Evolutionary conservation across 805 yeast genomes (phyloP).

Genomic region (Lachancea sp.): DNA sequence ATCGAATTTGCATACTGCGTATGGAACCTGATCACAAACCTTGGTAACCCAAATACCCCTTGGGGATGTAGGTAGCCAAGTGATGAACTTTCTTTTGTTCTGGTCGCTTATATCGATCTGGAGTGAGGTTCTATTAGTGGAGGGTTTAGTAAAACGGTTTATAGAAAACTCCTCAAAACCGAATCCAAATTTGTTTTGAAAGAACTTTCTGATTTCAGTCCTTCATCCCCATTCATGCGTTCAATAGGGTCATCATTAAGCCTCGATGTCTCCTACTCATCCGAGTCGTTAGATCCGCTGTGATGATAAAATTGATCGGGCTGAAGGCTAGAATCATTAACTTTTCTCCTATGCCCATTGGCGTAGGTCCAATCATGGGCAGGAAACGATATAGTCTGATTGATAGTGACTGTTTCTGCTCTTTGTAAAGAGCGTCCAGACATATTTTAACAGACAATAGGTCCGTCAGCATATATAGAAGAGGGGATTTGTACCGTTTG

Average conservation of each 20-base stretch:
- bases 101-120: constrained; percentile 3
- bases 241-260: not conserved
- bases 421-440: not conserved
- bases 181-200: constrained; percentile 1
- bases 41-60: constrained; percentile 15
- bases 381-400: not conserved
- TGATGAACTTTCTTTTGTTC: constrained; percentile 6
- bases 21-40: constrained; percentile 7
- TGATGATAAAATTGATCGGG: not conserved
- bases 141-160: constrained; percentile 3
- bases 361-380: not conserved
- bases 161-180: not conserved
- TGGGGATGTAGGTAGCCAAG: constrained; percentile 13
- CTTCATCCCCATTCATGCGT: not conserved
- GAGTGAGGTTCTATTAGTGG: constrained; percentile 2
- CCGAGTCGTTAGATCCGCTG: not conserved
- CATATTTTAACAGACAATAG: not conserved
- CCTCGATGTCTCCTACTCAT: no score
- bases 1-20: constrained; percentile 11
- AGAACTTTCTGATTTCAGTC: not conserved
- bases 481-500: not conserved
- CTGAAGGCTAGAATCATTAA: not conserved
- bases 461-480: not conserved
- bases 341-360: not conserved
- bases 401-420: not conserved